Conservation (phyloP, 805 yeast genomes). For the Wickerhamiella cacticola region DNA sequence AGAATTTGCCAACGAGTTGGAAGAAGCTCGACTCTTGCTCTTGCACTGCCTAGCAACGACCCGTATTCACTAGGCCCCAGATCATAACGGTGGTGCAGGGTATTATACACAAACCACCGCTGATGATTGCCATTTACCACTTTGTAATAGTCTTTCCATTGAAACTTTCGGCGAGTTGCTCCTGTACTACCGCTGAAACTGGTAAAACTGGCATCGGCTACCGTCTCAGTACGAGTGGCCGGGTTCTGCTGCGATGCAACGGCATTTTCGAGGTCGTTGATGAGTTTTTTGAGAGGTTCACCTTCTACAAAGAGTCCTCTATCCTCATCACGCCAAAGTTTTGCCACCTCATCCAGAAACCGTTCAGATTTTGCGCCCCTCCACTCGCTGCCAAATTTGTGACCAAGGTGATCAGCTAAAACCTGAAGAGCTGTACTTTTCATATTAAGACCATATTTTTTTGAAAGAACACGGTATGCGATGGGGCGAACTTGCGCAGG, state of each 20-base stretch:
- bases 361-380: slow-evolving; percentile 49
- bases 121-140: slow-evolving; percentile 53
- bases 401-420: slow-evolving; percentile 65
- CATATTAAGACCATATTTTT: slow-evolving; percentile 82
- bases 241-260: slow-evolving; percentile 8
- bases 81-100: slow-evolving; percentile 46
- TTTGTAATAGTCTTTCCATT: slow-evolving; percentile 65
- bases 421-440: slow-evolving; percentile 71
- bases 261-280: slow-evolving; percentile 40
- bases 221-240: background rate
- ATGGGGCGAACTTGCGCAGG: slow-evolving; percentile 80
- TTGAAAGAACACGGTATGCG: slow-evolving; percentile 80
- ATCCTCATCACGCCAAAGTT: slow-evolving; percentile 79
- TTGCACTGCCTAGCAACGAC: slow-evolving; percentile 20
- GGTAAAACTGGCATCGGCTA: background rate
- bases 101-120: slow-evolving; percentile 19
- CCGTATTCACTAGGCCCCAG: slow-evolving; percentile 13
- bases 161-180: slow-evolving; percentile 25
- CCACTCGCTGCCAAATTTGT: slow-evolving; percentile 78
- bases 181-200: background rate
- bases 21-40: slow-evolving; percentile 22
- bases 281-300: slow-evolving; percentile 48
- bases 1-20: slow-evolving; percentile 47
- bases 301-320: slow-evolving; percentile 79
- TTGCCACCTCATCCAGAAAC: slow-evolving; percentile 66